phyloP scores from a whole-genome alignment of 192 early-diverging fungal genomes.

The Entomortierella chlamydospora region DNA sequence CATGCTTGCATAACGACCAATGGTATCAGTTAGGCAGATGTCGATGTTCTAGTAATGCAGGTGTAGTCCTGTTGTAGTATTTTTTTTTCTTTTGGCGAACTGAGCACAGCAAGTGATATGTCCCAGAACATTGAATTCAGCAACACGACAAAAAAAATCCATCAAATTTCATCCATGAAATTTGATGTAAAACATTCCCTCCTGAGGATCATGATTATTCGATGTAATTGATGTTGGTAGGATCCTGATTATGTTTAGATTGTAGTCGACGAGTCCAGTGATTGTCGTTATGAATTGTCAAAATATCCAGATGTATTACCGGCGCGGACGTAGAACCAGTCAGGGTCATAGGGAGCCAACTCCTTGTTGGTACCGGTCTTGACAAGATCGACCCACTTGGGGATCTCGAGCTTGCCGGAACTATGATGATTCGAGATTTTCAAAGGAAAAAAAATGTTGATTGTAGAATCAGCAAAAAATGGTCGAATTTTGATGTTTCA shows the following conservation, averaged over 20 bases:
- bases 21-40: too few species aligned
- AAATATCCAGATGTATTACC: constrained; percentile 60
- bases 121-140: too few species aligned
- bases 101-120: too few species aligned
- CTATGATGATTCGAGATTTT: constrained; percentile 80
- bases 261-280: background rate
- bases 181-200: background rate
- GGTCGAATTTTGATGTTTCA: constrained; percentile 33
- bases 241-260: constrained; percentile 3
- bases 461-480: constrained; percentile 80
- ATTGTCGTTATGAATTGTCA: background rate
- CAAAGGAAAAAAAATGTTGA: constrained; percentile 58
- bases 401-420: constrained; percentile 97
- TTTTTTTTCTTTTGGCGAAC: too few species aligned
- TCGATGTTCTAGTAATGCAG: too few species aligned
- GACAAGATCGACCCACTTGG: constrained; percentile 99
- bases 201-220: background rate
- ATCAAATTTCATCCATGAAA: constrained; percentile 1
- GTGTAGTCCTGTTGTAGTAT: too few species aligned
- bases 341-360: constrained; percentile 95
- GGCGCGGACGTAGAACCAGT: constrained; percentile 99
- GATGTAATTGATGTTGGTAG: constrained; percentile 13
- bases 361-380: constrained; percentile 98
- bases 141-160: too few species aligned
- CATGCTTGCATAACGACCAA: too few species aligned